A percentile compares a stretch with the other conserved stretches of the same genome.
Conservation (phyloP, 1,284 basidiomycete species). For the Coniferiporia weirii region DNA sequence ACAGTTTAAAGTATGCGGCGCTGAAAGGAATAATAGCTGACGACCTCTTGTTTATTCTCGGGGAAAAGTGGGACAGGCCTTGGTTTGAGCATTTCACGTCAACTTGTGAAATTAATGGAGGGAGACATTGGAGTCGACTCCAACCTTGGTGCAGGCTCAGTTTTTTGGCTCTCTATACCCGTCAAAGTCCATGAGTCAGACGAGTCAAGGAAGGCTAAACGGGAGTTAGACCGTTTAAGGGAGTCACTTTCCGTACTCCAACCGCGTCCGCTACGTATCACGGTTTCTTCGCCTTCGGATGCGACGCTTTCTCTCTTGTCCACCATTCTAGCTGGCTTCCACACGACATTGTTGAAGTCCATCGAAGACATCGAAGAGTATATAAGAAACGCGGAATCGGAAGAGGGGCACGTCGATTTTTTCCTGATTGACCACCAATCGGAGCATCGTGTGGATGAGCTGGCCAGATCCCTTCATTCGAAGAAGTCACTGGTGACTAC, state of each 20-base stretch:
- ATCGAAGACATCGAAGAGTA: conserved; percentile 41
- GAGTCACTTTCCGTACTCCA: conserved; percentile 34
- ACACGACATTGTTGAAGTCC: conserved; percentile 38
- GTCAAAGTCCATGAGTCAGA: conserved; percentile 50
- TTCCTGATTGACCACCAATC: conserved; percentile 62
- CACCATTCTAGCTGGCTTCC: conserved; percentile 53
- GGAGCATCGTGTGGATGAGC: conserved; percentile 48
- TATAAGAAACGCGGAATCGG: conserved; percentile 32
- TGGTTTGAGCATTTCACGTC: conserved; percentile 65
- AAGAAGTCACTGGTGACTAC: conserved; percentile 34
- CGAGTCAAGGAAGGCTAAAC: conserved; percentile 38
- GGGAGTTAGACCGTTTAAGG: conserved; percentile 42
- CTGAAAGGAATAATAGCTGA: conserved; percentile 45
- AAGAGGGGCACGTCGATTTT: conserved; percentile 47
- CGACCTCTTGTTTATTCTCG: not conserved
- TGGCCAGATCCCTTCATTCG: conserved; percentile 43
- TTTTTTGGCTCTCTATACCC: conserved; percentile 67
- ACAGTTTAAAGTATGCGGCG: not conserved
- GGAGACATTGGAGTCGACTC: conserved; percentile 65
- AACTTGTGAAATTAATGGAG: conserved; percentile 68
- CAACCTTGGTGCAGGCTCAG: conserved; percentile 54
- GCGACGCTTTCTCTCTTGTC: conserved; percentile 50
- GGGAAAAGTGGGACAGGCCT: conserved; percentile 27
- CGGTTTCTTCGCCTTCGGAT: conserved; percentile 53
- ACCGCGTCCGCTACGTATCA: conserved; percentile 43